phyloP scores from a whole-genome alignment of 2,329 filamentous ascomycete species.

The Amauroascus niger region DNA sequence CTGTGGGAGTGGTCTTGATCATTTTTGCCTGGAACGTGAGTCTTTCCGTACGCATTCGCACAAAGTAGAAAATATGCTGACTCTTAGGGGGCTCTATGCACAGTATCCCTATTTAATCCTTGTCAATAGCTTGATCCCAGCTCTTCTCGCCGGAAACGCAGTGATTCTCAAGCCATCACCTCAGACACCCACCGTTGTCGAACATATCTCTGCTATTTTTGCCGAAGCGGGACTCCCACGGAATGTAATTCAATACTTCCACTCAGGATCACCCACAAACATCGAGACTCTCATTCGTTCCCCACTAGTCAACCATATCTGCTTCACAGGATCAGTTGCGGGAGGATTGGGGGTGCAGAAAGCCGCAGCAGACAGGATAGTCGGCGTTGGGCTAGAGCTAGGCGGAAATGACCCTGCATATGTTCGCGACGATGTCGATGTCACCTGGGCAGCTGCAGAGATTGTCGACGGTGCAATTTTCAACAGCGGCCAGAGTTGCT shows the following conservation, averaged over 20 bases:
- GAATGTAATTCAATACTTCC: constrained; percentile 84
- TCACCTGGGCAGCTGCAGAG: constrained; percentile 84
- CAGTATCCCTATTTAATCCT: constrained; percentile 93
- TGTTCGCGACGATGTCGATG: constrained; percentile 71
- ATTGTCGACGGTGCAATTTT: constrained; percentile 95
- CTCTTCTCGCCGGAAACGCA: constrained; percentile 79
- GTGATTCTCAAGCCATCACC: constrained; percentile 92
- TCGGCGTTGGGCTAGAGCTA: constrained; percentile 80
- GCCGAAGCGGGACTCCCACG: constrained; percentile 67
- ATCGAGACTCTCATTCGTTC: constrained; percentile 72
- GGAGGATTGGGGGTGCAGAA: constrained; percentile 78
- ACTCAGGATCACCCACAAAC: constrained; percentile 66
- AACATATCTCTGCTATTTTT: constrained; percentile 71
- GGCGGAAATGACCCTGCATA: constrained; percentile 95
- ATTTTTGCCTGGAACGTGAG: constrained; percentile 95
- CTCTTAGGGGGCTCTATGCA: neutral
- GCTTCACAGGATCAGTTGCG: constrained; percentile 88
- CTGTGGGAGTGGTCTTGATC: constrained; percentile 76
- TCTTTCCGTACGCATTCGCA: constrained; percentile 17
- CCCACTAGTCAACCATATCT: constrained; percentile 67
- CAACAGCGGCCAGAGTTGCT: constrained; percentile 98
- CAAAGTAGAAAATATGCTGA: constrained; percentile 7
- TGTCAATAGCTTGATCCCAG: constrained; percentile 84
- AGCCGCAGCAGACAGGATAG: constrained; percentile 71
- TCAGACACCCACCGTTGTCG: constrained; percentile 84